phyloP scores from a whole-genome alignment of 2,329 filamentous ascomycete genomes.

The Penicillium crustosum region DNA sequence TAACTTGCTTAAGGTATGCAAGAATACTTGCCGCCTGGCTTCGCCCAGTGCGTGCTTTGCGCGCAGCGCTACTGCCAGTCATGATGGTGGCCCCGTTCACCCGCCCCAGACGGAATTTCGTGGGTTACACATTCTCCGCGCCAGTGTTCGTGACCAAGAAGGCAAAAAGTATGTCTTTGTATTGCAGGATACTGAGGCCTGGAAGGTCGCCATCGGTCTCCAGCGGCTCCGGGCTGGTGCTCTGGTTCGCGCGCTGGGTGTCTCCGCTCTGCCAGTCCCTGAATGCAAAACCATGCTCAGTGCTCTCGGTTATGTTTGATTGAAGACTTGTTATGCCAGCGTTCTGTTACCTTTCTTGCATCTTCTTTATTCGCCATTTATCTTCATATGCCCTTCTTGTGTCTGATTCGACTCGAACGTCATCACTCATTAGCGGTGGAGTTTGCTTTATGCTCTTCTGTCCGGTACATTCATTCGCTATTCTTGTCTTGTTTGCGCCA shows the following conservation, averaged over 20 bases:
- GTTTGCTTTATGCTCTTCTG: constrained; percentile 26
- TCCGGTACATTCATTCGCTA: constrained; percentile 22
- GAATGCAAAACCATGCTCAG: constrained; percentile 44
- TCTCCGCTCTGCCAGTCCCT: constrained; percentile 51
- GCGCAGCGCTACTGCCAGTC: constrained; percentile 26
- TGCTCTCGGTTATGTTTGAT: constrained; percentile 41
- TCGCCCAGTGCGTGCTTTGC: constrained; percentile 41
- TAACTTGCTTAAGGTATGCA: constrained; percentile 65
- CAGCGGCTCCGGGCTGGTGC: constrained; percentile 57
- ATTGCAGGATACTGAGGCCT: constrained; percentile 58
- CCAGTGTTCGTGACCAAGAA: constrained; percentile 59
- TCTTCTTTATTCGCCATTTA: constrained; percentile 1
- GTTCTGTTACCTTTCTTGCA: constrained; percentile 1
- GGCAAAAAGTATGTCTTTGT: constrained; percentile 64
- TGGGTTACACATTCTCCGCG: constrained; percentile 58
- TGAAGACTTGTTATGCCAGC: background rate
- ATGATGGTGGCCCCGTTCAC: constrained; percentile 29
- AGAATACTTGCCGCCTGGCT: constrained; percentile 59
- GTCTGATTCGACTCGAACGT: constrained; percentile 8
- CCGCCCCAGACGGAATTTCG: constrained; percentile 40
- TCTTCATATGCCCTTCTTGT: constrained; percentile 7
- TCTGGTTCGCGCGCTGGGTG: constrained; percentile 55
- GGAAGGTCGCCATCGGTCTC: constrained; percentile 62
- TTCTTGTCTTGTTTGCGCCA: constrained; percentile 13
- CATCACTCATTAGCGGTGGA: constrained; percentile 28